A percentile compares a stretch with the other conserved stretches of the same genome.
phyloP scores from a whole-genome alignment of 129 eudicot genomes.

The Cynara cardunculus region DNA sequence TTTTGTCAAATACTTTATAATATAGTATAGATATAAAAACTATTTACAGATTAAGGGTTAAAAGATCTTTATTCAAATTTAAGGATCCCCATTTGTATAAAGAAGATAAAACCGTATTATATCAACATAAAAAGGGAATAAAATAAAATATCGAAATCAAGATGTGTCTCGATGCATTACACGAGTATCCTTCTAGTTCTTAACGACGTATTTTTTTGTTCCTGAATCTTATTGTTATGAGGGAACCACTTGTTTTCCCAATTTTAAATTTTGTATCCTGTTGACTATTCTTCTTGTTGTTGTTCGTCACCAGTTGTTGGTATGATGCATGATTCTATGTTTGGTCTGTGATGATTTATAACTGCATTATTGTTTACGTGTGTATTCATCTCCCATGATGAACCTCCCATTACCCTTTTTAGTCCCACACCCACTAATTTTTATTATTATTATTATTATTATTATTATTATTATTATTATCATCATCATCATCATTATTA shows the following conservation, averaged over 20 bases:
- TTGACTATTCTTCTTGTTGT: constrained; percentile 27
- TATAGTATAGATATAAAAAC: too few species aligned
- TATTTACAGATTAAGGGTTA: too few species aligned
- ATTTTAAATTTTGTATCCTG: not conserved
- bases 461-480: not conserved
- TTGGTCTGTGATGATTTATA: constrained; percentile 19
- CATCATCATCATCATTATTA: not conserved
- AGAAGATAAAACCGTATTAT: too few species aligned
- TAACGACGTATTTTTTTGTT: too few species aligned
- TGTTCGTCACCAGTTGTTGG: not conserved
- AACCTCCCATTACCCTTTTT: not conserved
- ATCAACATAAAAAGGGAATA: too few species aligned
- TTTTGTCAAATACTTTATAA: too few species aligned
- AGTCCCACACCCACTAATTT: not conserved
- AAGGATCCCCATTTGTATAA: too few species aligned
- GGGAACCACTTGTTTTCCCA: constrained; percentile 11
- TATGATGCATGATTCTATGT: not conserved
- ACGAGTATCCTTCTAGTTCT: too few species aligned
- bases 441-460: not conserved
- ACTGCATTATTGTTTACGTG: constrained; percentile 4
- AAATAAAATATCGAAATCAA: too few species aligned
- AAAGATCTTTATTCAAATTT: too few species aligned
- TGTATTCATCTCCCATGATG: not conserved
- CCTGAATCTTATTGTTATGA: too few species aligned
- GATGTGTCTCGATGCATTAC: too few species aligned